phyloP scores from a whole-genome alignment of 306 rosid species.

The Prinsepia uniflora region DNA sequence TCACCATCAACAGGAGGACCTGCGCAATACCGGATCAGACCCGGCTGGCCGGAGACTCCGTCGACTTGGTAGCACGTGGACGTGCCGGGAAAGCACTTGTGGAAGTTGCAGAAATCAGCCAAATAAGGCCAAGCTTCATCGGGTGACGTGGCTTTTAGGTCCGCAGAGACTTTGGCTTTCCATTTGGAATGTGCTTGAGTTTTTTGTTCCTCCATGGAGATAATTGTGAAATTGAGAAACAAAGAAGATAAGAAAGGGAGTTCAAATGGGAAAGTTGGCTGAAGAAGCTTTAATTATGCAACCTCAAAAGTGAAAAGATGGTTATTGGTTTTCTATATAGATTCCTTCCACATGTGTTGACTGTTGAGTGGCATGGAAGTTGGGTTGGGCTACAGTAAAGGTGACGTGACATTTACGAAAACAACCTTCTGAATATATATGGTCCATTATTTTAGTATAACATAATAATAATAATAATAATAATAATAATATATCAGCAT shows the following conservation, averaged over 20 bases:
- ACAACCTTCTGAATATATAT: too few species aligned
- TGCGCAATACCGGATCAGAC: slow-evolving; percentile 46
- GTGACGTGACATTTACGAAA: too few species aligned
- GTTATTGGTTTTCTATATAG: not conserved
- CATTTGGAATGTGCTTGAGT: slow-evolving; percentile 20
- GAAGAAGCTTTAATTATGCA: too few species aligned
- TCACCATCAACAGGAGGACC: not conserved
- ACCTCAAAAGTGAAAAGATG: too few species aligned
- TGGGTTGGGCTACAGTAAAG: not conserved
- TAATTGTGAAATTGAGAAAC: not conserved
- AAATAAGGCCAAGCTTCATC: slow-evolving; percentile 36
- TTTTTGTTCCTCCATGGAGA: slow-evolving; percentile 21
- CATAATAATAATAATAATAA: too few species aligned
- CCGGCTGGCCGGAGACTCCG: slow-evolving; percentile 41
- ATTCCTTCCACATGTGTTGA: not conserved
- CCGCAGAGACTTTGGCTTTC: slow-evolving; percentile 29
- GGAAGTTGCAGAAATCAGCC: slow-evolving; percentile 54
- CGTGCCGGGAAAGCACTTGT: slow-evolving; percentile 30
- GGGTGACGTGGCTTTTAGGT: slow-evolving; percentile 6
- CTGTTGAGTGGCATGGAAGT: not conserved
- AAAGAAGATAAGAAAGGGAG: too few species aligned
- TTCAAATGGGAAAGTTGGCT: too few species aligned
- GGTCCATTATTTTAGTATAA: too few species aligned
- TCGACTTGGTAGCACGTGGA: slow-evolving; percentile 44
- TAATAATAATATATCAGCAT: too few species aligned